Percentiles rank a stretch among this genome's conserved stretches.
Conservation (phyloP, 176 grass and related monocot genomes). For the Dactylis glomerata region DNA sequence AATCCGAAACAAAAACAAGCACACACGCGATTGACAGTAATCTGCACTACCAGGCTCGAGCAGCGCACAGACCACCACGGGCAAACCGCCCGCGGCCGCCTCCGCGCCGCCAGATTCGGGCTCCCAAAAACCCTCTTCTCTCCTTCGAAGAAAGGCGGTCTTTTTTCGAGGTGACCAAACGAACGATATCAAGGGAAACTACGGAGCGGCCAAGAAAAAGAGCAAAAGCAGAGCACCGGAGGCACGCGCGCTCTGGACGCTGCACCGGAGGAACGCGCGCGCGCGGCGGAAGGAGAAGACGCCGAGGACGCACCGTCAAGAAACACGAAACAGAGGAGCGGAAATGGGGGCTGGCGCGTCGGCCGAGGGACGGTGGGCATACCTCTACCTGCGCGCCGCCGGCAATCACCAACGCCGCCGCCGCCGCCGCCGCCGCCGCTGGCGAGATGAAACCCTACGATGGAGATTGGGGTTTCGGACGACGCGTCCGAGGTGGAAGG, state of each 20-base stretch:
- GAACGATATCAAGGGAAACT: background rate
- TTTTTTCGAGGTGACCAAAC: background rate
- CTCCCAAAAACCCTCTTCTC: background rate
- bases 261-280: background rate
- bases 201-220: background rate
- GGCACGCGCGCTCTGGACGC: background rate
- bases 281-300: background rate
- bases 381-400: conserved; percentile 21
- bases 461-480: conserved; percentile 2
- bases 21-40: too few species aligned
- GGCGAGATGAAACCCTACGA: conserved; percentile 7
- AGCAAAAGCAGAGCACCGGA: conserved; percentile 26
- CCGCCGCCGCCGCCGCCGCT: background rate
- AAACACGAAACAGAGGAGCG: background rate
- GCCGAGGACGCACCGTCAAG: background rate
- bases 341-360: background rate
- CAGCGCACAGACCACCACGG: background rate
- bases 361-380: background rate
- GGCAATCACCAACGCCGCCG: background rate
- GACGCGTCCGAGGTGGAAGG: background rate
- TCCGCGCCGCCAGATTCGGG: background rate
- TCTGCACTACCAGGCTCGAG: background rate
- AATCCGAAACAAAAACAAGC: background rate
- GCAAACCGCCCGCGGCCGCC: background rate
- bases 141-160: background rate